Evolutionary conservation across 805 yeast species (phyloP).

Genomic region (Metschnikowia vanudenii): DNA sequence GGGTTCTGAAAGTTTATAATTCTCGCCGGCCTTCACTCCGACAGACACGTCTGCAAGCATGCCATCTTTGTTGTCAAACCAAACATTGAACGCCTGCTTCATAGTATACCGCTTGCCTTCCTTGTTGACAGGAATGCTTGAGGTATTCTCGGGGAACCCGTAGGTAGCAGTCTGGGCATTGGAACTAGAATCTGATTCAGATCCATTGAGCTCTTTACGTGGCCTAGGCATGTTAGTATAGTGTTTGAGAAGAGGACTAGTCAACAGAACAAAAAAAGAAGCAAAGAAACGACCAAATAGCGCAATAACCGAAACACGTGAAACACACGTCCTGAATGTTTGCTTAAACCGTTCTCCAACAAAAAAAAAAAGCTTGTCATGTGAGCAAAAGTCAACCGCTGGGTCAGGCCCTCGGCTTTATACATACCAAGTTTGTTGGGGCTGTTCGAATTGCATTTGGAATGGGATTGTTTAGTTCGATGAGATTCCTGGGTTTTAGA

Average conservation of each 20-base stretch:
- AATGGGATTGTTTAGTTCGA: background rate
- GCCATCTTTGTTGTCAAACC: slow-evolving; percentile 37
- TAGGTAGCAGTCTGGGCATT: slow-evolving; percentile 1
- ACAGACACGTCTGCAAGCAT: slow-evolving; percentile 18
- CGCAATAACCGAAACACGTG: no score
- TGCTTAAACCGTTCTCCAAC: no score
- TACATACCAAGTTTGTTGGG: slow-evolving; percentile 19
- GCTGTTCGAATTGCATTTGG: slow-evolving; percentile 14
- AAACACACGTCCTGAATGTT: no score
- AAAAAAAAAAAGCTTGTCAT: no score
- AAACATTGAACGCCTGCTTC: slow-evolving; percentile 53
- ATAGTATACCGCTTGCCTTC: slow-evolving; percentile 47
- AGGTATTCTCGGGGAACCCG: slow-evolving; percentile 5
- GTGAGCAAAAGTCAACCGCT: no score
- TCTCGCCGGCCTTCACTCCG: slow-evolving; percentile 23
- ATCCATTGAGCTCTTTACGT: slow-evolving; percentile 16
- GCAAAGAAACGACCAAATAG: background rate
- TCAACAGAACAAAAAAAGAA: background rate
- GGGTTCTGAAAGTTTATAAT: slow-evolving; percentile 32
- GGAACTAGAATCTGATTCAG: slow-evolving; percentile 2
- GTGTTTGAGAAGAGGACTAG: background rate
- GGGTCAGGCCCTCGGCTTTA: background rate
- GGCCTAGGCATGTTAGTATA: slow-evolving; percentile 17
- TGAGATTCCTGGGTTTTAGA: background rate
- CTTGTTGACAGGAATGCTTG: slow-evolving; percentile 35